Evolutionary conservation across 148 eudicot genomes (phyloP).

Genomic region (Cornus controversa): DNA sequence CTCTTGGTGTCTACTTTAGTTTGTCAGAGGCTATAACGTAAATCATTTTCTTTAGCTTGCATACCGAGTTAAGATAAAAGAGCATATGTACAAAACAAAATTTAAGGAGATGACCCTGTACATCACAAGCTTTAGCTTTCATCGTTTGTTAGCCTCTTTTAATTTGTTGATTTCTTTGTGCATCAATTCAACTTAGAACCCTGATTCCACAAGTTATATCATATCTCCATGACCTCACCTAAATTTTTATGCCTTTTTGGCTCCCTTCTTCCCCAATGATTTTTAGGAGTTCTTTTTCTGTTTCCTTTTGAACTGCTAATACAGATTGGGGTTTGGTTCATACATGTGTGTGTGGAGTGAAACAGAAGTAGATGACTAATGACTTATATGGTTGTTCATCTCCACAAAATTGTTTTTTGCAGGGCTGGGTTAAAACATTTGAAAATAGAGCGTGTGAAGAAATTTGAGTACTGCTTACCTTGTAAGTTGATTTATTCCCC

Average conservation of each 20-base stretch:
- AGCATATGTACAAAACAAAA: too few relatives aligned
- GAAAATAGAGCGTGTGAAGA: constrained; percentile 85
- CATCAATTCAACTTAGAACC: too few relatives aligned
- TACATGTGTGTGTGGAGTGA: neutral
- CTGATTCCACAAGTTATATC: neutral
- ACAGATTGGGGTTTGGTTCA: neutral
- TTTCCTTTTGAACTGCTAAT: neutral
- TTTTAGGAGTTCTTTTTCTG: neutral
- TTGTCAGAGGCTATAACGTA: too few relatives aligned
- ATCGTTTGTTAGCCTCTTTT: too few relatives aligned
- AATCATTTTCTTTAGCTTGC: too few relatives aligned
- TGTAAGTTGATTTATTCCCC: constrained; percentile 49
- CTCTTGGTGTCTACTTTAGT: too few relatives aligned
- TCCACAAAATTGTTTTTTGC: constrained; percentile 23
- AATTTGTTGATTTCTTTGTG: too few relatives aligned
- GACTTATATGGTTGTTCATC: constrained; percentile 1
- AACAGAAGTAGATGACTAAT: neutral
- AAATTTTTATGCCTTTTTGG: neutral
- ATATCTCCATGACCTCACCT: neutral
- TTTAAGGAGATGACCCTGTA: neutral
- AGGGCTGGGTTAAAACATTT: constrained; percentile 82
- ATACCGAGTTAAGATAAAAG: too few relatives aligned
- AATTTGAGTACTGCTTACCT: constrained; percentile 93
- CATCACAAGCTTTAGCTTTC: constrained; percentile 2
- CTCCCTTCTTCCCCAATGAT: neutral